Evolutionary conservation across 2,329 filamentous ascomycete genomes (phyloP).

Genomic region (Pseudogymnoascus sp.): DNA sequence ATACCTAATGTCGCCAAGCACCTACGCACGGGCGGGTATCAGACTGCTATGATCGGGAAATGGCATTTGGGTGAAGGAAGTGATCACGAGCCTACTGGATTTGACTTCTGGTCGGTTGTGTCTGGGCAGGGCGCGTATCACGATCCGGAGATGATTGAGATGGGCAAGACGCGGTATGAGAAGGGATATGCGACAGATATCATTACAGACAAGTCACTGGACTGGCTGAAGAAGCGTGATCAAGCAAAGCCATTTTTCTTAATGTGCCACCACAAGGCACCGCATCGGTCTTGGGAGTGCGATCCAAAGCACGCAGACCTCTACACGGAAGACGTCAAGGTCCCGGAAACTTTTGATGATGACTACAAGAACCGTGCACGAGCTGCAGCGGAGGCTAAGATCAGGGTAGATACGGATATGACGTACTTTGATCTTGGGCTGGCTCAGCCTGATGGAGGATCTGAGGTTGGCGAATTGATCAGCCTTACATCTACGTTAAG

Average conservation of each 20-base stretch:
- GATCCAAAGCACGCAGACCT: constrained; percentile 40
- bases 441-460: constrained; percentile 42
- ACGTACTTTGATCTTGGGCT: constrained; percentile 45
- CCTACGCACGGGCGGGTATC: constrained; percentile 38
- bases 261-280: constrained; percentile 51
- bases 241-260: constrained; percentile 40
- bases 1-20: constrained; percentile 45
- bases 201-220: constrained; percentile 42
- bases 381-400: constrained; percentile 42
- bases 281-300: constrained; percentile 45
- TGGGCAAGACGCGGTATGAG: constrained; percentile 26
- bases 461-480: constrained; percentile 31
- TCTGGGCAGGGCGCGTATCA: constrained; percentile 46
- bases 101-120: constrained; percentile 44
- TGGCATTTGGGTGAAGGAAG: constrained; percentile 45
- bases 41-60: constrained; percentile 46
- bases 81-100: constrained; percentile 40
- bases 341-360: constrained; percentile 45
- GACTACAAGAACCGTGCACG: constrained; percentile 47
- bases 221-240: constrained; percentile 34
- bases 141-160: constrained; percentile 42
- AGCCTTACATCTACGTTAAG: constrained; percentile 24
- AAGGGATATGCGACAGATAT: constrained; percentile 44
- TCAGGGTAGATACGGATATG: constrained; percentile 43
- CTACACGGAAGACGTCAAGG: constrained; percentile 38